These are phyloP conservation scores for Hippophae rhamnoides DNA, from an alignment of 306 rosid genomes.

Conservation along the genomic window DNA sequence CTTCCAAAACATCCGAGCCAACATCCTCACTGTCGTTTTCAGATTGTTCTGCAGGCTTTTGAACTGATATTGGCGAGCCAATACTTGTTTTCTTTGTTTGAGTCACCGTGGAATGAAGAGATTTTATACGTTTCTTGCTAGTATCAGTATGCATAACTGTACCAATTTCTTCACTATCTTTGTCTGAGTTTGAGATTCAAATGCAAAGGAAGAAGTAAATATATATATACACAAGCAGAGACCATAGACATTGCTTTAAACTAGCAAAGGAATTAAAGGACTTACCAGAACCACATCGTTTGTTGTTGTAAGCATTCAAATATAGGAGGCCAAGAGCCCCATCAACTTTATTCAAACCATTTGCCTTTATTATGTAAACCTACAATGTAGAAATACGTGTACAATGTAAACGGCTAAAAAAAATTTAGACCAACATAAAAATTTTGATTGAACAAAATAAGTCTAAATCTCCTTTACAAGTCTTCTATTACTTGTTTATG, in stretches of 20 bases:
- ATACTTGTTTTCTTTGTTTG: constrained; percentile 44
- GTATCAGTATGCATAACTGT: constrained; percentile 17
- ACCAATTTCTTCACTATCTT: constrained; percentile 23
- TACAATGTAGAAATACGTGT: constrained; percentile 12
- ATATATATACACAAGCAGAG: neutral
- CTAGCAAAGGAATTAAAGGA: constrained; percentile 11
- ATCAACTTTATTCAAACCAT: constrained; percentile 42
- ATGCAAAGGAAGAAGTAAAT: constrained; percentile 11
- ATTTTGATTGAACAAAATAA: too few relatives aligned
- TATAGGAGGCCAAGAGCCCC: constrained; percentile 41
- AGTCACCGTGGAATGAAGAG: constrained; percentile 17
- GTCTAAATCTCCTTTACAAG: too few relatives aligned
- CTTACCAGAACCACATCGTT: constrained; percentile 48
- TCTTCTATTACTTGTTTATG: too few relatives aligned
- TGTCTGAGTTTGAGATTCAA: constrained; percentile 29
- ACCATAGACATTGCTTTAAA: constrained; percentile 4
- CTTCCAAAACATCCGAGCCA: constrained; percentile 50
- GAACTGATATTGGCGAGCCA: constrained; percentile 14
- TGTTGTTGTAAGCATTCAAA: constrained; percentile 30
- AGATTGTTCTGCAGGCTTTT: constrained; percentile 27
- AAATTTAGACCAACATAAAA: neutral
- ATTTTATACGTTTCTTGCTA: constrained; percentile 31
- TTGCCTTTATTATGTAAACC: constrained; percentile 59
- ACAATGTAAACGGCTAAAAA: neutral
- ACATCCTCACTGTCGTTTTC: constrained; percentile 43